Percentiles rank a stretch among this genome's conserved stretches.
Evolutionary conservation across 2,329 filamentous ascomycete species (phyloP).

Genomic region (Penicillium sp.): DNA sequence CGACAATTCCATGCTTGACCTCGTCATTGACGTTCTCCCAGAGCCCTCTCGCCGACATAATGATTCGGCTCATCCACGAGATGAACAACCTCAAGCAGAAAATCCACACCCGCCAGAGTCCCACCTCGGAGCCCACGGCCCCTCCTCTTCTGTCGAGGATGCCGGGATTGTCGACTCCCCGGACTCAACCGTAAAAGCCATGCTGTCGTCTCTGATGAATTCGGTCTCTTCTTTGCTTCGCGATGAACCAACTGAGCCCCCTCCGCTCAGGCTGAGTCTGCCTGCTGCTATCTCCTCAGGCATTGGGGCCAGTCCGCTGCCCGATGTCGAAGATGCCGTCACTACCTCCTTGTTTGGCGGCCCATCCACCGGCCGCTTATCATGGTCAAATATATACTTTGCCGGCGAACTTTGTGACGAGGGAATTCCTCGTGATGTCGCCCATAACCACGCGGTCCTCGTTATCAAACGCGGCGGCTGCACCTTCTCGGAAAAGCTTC

Average conservation of each 20-base stretch:
- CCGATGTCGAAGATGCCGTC: conserved; percentile 60
- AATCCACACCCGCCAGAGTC: conserved; percentile 17
- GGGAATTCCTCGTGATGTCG: conserved; percentile 53
- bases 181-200: conserved; percentile 39
- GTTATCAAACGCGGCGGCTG: conserved; percentile 80
- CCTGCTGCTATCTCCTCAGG: conserved; percentile 53
- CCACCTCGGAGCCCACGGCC: conserved; percentile 19
- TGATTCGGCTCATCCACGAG: conserved; percentile 31
- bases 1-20: conserved; percentile 69
- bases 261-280: conserved; percentile 42
- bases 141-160: conserved; percentile 27
- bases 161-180: conserved; percentile 27
- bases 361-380: conserved; percentile 51
- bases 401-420: conserved; percentile 66
- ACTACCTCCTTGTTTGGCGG: conserved; percentile 34
- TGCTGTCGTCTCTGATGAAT: conserved; percentile 49
- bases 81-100: conserved; percentile 26
- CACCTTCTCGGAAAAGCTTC: conserved; percentile 77
- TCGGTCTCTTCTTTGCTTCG: conserved; percentile 54
- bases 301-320: conserved; percentile 64
- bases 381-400: conserved; percentile 70
- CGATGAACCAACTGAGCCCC: conserved; percentile 37
- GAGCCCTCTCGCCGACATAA: conserved; percentile 34
- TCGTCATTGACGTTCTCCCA: conserved; percentile 62
- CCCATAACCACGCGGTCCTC: conserved; percentile 68